Conservation (phyloP, 345 rosid species). For the Excoecaria cochinchinensis region DNA sequence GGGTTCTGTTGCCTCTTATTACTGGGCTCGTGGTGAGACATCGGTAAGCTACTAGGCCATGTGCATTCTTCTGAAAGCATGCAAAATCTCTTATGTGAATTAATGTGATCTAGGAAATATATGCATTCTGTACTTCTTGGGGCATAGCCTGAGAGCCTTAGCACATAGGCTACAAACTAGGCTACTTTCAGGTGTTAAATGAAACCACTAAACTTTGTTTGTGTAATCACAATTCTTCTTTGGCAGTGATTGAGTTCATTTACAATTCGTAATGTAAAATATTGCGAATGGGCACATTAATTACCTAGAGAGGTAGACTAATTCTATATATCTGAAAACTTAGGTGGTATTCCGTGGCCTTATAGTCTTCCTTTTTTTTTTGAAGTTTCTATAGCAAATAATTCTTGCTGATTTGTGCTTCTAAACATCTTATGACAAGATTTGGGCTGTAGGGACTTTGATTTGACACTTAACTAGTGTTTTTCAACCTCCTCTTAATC, state of each 20-base stretch:
- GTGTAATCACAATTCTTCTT: neutral
- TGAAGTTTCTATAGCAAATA: neutral
- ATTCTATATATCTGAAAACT: neutral
- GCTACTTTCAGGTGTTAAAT: neutral
- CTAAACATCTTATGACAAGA: too few species aligned
- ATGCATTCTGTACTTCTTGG: neutral
- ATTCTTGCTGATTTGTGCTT: neutral
- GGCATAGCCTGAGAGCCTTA: neutral
- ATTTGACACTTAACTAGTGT: neutral
- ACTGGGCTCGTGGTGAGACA: constrained; percentile 90
- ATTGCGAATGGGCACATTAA: neutral
- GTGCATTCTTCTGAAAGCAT: neutral
- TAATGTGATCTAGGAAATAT: neutral
- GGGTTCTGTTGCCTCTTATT: constrained; percentile 92
- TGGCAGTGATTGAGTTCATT: neutral
- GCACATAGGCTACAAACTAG: neutral
- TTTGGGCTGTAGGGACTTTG: neutral
- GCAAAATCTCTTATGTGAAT: neutral
- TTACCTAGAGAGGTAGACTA: neutral
- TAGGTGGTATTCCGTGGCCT: neutral
- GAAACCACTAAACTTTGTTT: neutral
- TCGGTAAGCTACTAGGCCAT: constrained; percentile 49
- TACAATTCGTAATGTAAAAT: neutral
- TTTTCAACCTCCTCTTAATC: neutral
- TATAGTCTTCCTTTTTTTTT: neutral